Base-by-base conservation (phyloP, 768 basidiomycete genomes). In the Gloeostereum incarnatum region DNA sequence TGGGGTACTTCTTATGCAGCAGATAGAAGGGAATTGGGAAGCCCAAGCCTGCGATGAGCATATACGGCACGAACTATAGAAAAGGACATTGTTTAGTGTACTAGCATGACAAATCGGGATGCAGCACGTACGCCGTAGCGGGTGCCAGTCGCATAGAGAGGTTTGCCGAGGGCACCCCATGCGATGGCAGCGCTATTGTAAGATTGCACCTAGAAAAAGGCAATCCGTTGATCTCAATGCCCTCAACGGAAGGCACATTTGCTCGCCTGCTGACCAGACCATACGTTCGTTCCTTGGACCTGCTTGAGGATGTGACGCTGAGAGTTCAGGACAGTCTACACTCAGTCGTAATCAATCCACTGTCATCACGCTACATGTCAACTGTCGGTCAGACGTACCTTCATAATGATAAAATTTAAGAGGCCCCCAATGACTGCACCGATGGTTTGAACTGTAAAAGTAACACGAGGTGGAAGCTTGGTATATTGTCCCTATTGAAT, bases 381-480 rank as follows among this genome's bases (percentile, higher is more conserved):
- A 36, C n/a, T 55, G 20, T 38, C 47, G 21, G 46, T 42, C 41
- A 65, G 49, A 33, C 64, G 56, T 6, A 61, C 62, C 48, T 67
- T 71, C 69, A 75, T 74, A 32, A 78, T 57, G 22, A 74, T 64
- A 33, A 60, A 68, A 49, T 69, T 68, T 22, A 71, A 53, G 36
- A 73, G 55, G 20, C 64, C 67, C 11, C 73, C 78, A 19, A 79
- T 57, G 24, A 79, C 54, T 10, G 75, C 68, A 3, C 78, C 77
- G 31, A 68, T 47, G 14, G 57, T 53, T 48, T 80, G 77, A 4
- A 72, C 68, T 10, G 56, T 51, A 47, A 80, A 78, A 3, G 76
- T 70, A 30, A 64, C 63, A n/a, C 71, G 64, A 4, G 78, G 78
- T 9, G 77, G 72, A 14, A 79, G 62, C 55, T 79, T 79, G 11